Evolutionary conservation across 2,329 filamentous ascomycete species (phyloP).

Genomic region (Botrytis fragariae): DNA sequence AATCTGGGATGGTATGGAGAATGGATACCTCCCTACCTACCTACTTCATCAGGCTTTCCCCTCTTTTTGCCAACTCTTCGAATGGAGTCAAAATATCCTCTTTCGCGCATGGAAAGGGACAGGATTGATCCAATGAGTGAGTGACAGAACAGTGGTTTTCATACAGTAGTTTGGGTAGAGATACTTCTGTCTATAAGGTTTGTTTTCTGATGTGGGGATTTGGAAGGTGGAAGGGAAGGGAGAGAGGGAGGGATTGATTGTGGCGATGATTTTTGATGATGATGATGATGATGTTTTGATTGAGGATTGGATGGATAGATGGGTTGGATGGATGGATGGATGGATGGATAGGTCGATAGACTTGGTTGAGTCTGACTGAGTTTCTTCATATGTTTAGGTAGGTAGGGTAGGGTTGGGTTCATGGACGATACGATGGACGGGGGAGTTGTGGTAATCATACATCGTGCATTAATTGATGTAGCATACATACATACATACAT

Average conservation of each 20-base stretch:
- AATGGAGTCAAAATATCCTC: slow-evolving; percentile 12
- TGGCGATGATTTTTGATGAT: slow-evolving; percentile 18
- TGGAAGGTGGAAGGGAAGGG: neutral
- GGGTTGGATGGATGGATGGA: neutral
- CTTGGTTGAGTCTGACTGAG: neutral
- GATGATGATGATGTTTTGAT: neutral
- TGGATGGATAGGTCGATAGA: too few relatives aligned
- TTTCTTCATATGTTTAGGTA: neutral
- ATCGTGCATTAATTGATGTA: slow-evolving; percentile 1
- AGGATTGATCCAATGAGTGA: neutral
- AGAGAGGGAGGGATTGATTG: neutral
- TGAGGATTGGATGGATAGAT: neutral
- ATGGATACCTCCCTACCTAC: neutral
- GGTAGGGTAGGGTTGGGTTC: neutral
- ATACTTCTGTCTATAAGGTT: neutral
- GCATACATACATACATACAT: neutral
- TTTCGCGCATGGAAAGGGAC: neutral
- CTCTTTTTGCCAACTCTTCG: slow-evolving; percentile 7
- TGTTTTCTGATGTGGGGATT: neutral
- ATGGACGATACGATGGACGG: neutral
- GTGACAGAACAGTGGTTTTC: slow-evolving; percentile 3
- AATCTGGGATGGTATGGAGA: neutral
- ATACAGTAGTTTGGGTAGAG: slow-evolving; percentile 11
- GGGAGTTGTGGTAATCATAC: neutral
- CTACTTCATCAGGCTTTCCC: neutral